Evolutionary conservation across 1,284 basidiomycete species (phyloP).

Genomic region (Marasmius fiardii): DNA sequence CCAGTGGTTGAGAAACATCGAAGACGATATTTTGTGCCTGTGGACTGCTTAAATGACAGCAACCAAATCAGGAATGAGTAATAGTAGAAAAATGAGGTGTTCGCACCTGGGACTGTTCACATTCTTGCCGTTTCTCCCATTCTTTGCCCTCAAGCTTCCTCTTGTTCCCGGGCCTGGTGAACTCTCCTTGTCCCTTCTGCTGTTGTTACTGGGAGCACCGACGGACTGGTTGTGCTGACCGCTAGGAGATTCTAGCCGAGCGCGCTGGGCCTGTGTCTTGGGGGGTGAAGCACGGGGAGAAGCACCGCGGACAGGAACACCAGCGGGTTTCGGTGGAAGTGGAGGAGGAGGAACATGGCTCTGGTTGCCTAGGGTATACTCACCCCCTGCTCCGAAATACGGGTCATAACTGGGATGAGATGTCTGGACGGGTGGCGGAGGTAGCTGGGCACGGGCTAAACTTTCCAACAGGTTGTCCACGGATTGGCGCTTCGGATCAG

Average conservation of each 20-base stretch:
- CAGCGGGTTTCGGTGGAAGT: slow-evolving; percentile 47
- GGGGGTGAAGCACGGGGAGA: slow-evolving; percentile 67
- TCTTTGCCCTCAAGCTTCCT: slow-evolving; percentile 36
- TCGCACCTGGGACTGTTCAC: slow-evolving; percentile 55
- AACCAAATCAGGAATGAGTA: slow-evolving; percentile 11
- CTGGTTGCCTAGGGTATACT: slow-evolving; percentile 46
- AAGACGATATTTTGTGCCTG: slow-evolving; percentile 67
- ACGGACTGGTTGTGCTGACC: slow-evolving; percentile 20
- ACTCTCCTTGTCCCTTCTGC: slow-evolving; percentile 60
- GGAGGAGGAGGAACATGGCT: slow-evolving; percentile 42
- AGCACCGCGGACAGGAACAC: slow-evolving; percentile 35
- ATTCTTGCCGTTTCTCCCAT: slow-evolving; percentile 45
- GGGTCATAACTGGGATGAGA: slow-evolving; percentile 33
- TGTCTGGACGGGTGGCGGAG: slow-evolving; percentile 29
- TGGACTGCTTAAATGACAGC: slow-evolving; percentile 30
- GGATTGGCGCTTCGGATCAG: slow-evolving; percentile 72
- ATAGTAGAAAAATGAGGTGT: slow-evolving; percentile 2
- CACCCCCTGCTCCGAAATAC: slow-evolving; percentile 36
- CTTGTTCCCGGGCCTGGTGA: slow-evolving; percentile 55
- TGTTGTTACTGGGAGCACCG: slow-evolving; percentile 24
- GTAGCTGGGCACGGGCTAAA: slow-evolving; percentile 52
- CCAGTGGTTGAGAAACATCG: slow-evolving; percentile 66
- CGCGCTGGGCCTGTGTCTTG: slow-evolving; percentile 43
- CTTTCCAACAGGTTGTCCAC: slow-evolving; percentile 77
- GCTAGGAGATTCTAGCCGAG: slow-evolving; percentile 40